Evolutionary conservation across 768 basidiomycete species (phyloP).

Genomic region (Pleurotus djamor): DNA sequence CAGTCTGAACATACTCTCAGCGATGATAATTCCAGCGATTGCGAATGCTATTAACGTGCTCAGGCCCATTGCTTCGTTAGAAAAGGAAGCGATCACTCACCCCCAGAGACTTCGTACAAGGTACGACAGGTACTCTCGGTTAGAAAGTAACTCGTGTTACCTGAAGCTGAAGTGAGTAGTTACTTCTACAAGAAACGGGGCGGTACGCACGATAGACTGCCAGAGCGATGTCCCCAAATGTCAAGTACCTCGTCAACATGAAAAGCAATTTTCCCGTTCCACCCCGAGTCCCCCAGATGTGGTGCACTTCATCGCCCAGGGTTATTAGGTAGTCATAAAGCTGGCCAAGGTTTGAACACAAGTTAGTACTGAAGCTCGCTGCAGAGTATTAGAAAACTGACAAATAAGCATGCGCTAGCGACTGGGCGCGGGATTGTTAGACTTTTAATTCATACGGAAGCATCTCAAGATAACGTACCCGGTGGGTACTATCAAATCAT

Average conservation of each 20-base stretch:
- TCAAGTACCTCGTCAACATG: not conserved
- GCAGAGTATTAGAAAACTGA: not conserved
- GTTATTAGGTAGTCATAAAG: conserved; percentile 3
- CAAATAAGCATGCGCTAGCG: not conserved
- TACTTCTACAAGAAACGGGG: no score
- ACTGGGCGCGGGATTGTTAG: not conserved
- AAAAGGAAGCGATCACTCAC: not conserved
- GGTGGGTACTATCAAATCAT: not conserved
- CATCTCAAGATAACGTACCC: not conserved
- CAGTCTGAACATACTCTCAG: not conserved
- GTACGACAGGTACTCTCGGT: not conserved
- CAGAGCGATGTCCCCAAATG: not conserved
- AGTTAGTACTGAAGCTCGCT: not conserved
- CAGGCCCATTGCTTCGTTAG: no score
- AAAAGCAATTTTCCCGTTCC: conserved; percentile 4
- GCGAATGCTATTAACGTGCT: not conserved
- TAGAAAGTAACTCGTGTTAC: not conserved
- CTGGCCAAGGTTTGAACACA: not conserved
- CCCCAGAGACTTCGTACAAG: not conserved
- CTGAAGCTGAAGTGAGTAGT: not conserved
- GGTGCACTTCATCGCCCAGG: not conserved
- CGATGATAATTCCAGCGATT: not conserved
- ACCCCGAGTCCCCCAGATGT: conserved; percentile 2
- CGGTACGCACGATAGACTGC: not conserved
- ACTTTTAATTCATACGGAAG: not conserved